Evolutionary conservation across 306 rosid genomes (phyloP), one percentile per base, ranked within the genome.

Genomic region (Fragaria iinumae): DNA sequence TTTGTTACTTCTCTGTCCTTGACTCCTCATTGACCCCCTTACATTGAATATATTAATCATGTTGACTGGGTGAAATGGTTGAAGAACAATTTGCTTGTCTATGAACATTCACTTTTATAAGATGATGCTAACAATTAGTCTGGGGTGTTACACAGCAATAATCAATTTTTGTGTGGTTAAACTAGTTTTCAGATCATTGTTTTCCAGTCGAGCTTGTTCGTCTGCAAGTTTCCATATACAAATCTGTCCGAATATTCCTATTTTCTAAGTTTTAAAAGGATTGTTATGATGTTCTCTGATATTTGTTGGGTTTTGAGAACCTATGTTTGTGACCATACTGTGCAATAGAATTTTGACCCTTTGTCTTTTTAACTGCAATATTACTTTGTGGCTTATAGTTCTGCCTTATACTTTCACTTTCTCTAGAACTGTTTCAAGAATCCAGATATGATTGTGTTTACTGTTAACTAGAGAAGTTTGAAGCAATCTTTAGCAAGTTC

Each of bases 1-100:
- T 73, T 57, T 73, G 77, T 73, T 57, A 16, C 52, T n/a, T 41
- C 34, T 67, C 32, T 67, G n/a, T 39, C 52, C 29, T 67, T 1
- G 10, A 67, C 72, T 72, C 65, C 36, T 57, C 49, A 6, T 11
- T 56, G 5, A 23, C 39, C 2, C 17, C 45, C 77, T 55, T 25
- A 44, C 43, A 1, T 74, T 48, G 55, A 25, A 74, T 44, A 23
- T 59, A 44, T 43, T 17, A 43, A 16, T 60, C 41, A 44, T 23
- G 27, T 43, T 43, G 41, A 23, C 4, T n/a, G 66, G 14, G 64
- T 12, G 21, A 72, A 55, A 21, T n/a, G 36, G 67, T 53, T 11
- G 65, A 20, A 71, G 64, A 52, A 55, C 27, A 5, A 0, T 38
- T 55, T 8, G n/a, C 11, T 36, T 44, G 68, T 68, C 55, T 44